Conservation (phyloP, 441 rosid species). For the Sinapis alba region DNA sequence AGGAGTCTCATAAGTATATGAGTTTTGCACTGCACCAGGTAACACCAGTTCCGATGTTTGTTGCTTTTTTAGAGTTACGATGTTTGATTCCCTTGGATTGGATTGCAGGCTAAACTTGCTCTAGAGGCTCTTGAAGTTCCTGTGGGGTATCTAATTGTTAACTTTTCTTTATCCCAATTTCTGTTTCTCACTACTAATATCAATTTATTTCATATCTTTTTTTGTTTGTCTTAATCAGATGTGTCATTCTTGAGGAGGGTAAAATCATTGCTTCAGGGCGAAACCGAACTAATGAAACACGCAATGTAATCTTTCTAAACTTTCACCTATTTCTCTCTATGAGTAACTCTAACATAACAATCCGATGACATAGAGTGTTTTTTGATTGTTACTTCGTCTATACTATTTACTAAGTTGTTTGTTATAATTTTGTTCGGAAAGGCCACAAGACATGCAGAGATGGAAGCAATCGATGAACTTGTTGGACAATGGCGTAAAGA, state of each 20-base stretch:
- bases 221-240: constrained; percentile 46
- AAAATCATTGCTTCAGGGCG: constrained; percentile 77
- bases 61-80: neutral
- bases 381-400: neutral
- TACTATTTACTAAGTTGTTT: neutral
- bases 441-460: constrained; percentile 96
- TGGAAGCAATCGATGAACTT: constrained; percentile 85
- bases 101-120: constrained; percentile 78
- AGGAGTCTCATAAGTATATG: constrained; percentile 50
- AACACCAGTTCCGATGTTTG: neutral
- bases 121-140: constrained; percentile 78
- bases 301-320: constrained; percentile 57
- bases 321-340: neutral
- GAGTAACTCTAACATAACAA: neutral
- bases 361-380: neutral
- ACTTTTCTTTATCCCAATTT: neutral
- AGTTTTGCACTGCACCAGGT: constrained; percentile 70
- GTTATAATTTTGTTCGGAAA: constrained; percentile 13
- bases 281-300: constrained; percentile 77
- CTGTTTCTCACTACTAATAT: neutral
- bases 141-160: constrained; percentile 53
- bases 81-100: neutral
- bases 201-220: neutral
- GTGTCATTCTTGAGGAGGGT: constrained; percentile 72
- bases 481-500: constrained; percentile 60